phyloP scores from a whole-genome alignment of 2,329 filamentous ascomycete species.

The Botryotinia calthae region DNA sequence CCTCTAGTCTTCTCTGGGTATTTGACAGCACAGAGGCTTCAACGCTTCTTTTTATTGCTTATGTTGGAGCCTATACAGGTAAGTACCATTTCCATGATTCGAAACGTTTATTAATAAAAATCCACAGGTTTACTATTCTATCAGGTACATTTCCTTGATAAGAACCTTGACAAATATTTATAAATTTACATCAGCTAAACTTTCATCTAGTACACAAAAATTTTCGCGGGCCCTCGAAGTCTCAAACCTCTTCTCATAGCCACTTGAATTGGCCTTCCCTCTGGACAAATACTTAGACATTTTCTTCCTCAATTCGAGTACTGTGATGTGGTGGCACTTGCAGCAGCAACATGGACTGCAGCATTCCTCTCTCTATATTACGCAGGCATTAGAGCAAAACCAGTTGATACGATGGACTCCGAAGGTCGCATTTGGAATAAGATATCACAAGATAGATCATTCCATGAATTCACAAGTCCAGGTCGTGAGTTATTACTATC shows the following conservation, averaged over 20 bases:
- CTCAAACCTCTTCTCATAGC: constrained; percentile 49
- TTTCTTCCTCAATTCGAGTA: constrained; percentile 44
- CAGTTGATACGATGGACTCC: neutral
- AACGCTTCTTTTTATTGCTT: constrained; percentile 47
- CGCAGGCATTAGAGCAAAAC: constrained; percentile 14
- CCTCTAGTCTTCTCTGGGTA: constrained; percentile 49
- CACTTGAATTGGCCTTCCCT: constrained; percentile 45
- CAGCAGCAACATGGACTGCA: constrained; percentile 50
- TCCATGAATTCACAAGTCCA: constrained; percentile 18
- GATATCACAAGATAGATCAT: constrained; percentile 15
- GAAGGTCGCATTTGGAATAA: constrained; percentile 12
- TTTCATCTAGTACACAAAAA: constrained; percentile 48
- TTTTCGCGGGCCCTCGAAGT: constrained; percentile 50
- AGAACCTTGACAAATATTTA: neutral
- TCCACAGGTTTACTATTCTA: constrained; percentile 13
- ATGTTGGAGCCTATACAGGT: constrained; percentile 41
- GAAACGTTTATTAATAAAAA: neutral
- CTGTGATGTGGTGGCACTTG: constrained; percentile 49
- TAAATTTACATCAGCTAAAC: neutral
- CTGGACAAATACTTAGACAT: constrained; percentile 46
- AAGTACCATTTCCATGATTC: neutral
- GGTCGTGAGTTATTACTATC: constrained; percentile 17
- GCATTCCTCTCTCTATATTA: constrained; percentile 39
- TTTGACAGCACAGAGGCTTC: constrained; percentile 46
- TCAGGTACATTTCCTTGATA: constrained; percentile 8